These are phyloP conservation scores for Mycena floridula DNA, from an alignment of 768 basidiomycete genomes.

Conservation along the genomic window DNA sequence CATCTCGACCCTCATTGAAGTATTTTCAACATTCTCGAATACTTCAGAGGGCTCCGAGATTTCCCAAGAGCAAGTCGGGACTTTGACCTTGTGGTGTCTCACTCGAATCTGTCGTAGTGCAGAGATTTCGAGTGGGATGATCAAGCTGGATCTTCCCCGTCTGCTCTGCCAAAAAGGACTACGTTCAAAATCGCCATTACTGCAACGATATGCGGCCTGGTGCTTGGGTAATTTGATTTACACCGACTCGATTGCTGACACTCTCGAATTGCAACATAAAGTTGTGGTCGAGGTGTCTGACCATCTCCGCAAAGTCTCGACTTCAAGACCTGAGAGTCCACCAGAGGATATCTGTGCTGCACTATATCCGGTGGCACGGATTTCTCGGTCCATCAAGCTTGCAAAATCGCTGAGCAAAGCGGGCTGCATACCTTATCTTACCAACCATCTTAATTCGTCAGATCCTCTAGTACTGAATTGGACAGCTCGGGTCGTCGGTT, in stretches of 20 bases:
- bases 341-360: conserved; percentile 15
- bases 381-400: conserved; percentile 18
- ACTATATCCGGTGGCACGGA: conserved; percentile 14
- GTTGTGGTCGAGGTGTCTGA: conserved; percentile 9
- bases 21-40: conserved; percentile 4
- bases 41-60: conserved; percentile 7
- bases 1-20: conserved; percentile 13
- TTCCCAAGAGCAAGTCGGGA: conserved; percentile 13
- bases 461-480: conserved; percentile 14
- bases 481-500: conserved; percentile 15
- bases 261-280: conserved; percentile 7
- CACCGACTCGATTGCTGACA: conserved; percentile 15
- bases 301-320: conserved; percentile 11
- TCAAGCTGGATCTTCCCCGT: conserved; percentile 14
- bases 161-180: conserved; percentile 13
- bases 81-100: conserved; percentile 17
- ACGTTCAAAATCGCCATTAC: conserved; percentile 7
- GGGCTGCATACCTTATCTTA: conserved; percentile 12
- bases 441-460: conserved; percentile 13
- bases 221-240: conserved; percentile 13
- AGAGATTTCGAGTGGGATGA: conserved; percentile 15
- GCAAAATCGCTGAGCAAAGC: conserved; percentile 15
- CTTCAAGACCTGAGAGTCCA: conserved; percentile 1
- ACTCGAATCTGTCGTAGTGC: conserved; percentile 13
- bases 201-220: conserved; percentile 14